Conservation (phyloP, 2,329 filamentous ascomycete species). For the Lecanicillium sp. region DNA sequence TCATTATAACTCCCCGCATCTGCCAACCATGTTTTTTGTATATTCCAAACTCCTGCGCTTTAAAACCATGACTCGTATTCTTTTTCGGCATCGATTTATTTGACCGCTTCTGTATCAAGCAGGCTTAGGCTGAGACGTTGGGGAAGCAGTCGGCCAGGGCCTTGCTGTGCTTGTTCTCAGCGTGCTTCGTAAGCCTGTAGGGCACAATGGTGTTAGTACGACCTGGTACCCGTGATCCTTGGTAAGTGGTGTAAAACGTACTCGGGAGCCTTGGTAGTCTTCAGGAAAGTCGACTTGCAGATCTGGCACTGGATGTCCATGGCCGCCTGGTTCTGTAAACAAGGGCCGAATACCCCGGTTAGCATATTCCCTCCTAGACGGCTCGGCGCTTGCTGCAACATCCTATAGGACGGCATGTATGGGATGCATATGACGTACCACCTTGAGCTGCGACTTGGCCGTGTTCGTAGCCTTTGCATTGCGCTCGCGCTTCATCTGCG, state of each 20-base stretch:
- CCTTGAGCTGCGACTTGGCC: slow-evolving; percentile 62
- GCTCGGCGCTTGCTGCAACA: too few relatives aligned
- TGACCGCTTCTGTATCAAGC: too few relatives aligned
- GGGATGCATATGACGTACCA: slow-evolving; percentile 35
- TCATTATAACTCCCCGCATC: slow-evolving; percentile 4
- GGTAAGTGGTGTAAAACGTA: slow-evolving; percentile 28
- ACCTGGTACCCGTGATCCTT: too few relatives aligned
- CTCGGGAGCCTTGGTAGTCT: slow-evolving; percentile 67
- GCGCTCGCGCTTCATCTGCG: slow-evolving; percentile 66
- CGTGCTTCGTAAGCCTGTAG: slow-evolving; percentile 59
- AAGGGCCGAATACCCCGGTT: background rate
- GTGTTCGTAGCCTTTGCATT: slow-evolving; percentile 52
- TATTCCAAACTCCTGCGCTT: slow-evolving; percentile 1
- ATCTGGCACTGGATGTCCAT: slow-evolving; percentile 69
- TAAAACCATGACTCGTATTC: slow-evolving; percentile 4
- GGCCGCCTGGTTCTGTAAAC: slow-evolving; percentile 61
- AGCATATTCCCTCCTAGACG: background rate
- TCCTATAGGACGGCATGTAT: background rate
- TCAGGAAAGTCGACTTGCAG: slow-evolving; percentile 73
- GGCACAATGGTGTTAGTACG: background rate
- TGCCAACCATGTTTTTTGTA: too few relatives aligned
- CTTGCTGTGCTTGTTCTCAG: slow-evolving; percentile 71
- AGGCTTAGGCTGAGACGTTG: slow-evolving; percentile 20
- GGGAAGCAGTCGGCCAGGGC: slow-evolving; percentile 65
- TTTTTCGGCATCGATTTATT: too few relatives aligned